These are phyloP conservation scores for Chalara sp. DNA, from an alignment of 2,329 filamentous ascomycete genomes.

Conservation along the genomic window DNA sequence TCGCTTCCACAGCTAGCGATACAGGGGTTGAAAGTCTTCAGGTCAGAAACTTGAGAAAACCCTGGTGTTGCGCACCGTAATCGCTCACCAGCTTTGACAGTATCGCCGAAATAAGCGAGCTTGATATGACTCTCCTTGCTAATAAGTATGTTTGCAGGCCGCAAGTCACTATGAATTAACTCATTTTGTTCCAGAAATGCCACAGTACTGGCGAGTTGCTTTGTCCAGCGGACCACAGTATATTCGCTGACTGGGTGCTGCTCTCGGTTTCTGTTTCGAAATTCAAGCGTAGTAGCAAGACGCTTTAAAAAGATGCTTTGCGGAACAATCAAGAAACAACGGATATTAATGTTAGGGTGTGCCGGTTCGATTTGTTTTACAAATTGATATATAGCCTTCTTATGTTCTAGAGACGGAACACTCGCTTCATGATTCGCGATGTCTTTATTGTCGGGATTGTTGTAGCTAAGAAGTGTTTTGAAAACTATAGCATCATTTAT, in stretches of 20 bases:
- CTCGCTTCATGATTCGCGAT: slow-evolving; percentile 1
- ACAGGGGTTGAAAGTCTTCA: slow-evolving; percentile 1
- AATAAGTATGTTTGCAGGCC: slow-evolving; percentile 4
- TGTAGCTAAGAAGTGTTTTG: slow-evolving; percentile 3
- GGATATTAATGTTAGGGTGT: slow-evolving; percentile 6
- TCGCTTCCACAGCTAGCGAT: slow-evolving; percentile 4
- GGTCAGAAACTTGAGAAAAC: slow-evolving; percentile 5
- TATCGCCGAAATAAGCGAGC: slow-evolving; percentile 2
- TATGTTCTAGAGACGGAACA: slow-evolving; percentile 2
- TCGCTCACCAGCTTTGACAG: slow-evolving; percentile 1
- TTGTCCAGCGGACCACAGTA: slow-evolving; percentile 1
- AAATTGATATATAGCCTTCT: slow-evolving; percentile 4
- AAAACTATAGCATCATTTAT: slow-evolving; percentile 3
- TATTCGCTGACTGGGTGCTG: neutral
- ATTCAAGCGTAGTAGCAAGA: slow-evolving; percentile 4
- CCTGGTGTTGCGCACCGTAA: slow-evolving; percentile 2
- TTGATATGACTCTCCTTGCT: slow-evolving; percentile 3
- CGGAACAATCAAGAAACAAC: slow-evolving; percentile 1
- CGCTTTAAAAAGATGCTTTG: slow-evolving; percentile 6
- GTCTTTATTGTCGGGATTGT: slow-evolving; percentile 1
- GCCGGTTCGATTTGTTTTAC: slow-evolving; percentile 1
- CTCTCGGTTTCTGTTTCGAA: slow-evolving; percentile 3
- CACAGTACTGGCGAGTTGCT: slow-evolving; percentile 3
- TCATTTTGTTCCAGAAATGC: slow-evolving; percentile 3
- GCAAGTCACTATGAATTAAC: slow-evolving; percentile 3